Conservation (phyloP, 1,284 basidiomycete species). For the Pulveroboletus sp. region DNA sequence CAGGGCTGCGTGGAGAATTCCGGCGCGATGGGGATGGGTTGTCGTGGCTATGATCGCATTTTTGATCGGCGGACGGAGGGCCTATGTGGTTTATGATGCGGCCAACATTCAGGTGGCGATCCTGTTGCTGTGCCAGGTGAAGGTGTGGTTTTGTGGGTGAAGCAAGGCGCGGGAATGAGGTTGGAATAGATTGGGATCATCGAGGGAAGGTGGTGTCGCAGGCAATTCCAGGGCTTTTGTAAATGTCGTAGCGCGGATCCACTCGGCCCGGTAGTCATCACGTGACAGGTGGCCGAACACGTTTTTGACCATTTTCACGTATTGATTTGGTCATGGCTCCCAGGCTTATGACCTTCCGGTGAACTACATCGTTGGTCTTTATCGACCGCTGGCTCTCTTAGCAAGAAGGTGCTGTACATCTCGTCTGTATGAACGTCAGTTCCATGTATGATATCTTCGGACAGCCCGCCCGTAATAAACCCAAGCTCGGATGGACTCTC, state of each 20-base stretch:
- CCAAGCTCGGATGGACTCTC: slow-evolving; percentile 26
- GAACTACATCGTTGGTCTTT: background rate
- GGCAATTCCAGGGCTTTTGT: too few species aligned
- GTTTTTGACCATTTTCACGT: background rate
- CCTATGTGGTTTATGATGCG: slow-evolving; percentile 62
- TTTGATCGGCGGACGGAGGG: slow-evolving; percentile 56
- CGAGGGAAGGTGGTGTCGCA: too few species aligned
- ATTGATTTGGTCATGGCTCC: background rate
- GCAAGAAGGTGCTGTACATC: slow-evolving; percentile 20
- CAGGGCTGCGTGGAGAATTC: slow-evolving; percentile 44
- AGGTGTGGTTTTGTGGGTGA: slow-evolving; percentile 16
- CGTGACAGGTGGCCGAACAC: background rate
- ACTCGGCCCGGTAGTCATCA: background rate
- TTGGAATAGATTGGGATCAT: too few species aligned
- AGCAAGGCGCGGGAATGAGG: too few species aligned
- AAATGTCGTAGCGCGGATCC: too few species aligned
- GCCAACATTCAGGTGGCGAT: slow-evolving; percentile 34
- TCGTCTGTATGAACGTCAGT: background rate
- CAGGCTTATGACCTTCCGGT: background rate
- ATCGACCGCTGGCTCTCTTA: background rate
- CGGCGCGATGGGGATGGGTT: slow-evolving; percentile 50
- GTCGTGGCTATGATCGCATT: slow-evolving; percentile 56
- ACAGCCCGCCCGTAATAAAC: background rate
- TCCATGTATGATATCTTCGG: background rate
- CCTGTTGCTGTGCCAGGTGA: slow-evolving; percentile 10